Conservation (phyloP, 371 early-diverging fungal genomes). For the Capniomyces stellatus region DNA sequence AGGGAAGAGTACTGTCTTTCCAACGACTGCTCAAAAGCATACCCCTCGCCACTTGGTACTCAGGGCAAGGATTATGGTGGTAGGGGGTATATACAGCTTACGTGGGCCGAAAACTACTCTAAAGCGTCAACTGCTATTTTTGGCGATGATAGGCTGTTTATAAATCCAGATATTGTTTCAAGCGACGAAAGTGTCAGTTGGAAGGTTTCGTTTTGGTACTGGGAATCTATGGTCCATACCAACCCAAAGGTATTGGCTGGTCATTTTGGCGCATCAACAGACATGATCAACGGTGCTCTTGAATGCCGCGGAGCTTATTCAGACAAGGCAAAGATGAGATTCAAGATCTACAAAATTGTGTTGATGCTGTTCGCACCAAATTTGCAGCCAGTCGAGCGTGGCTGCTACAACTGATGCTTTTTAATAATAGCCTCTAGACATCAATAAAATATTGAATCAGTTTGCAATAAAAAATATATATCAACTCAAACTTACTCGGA, state of each 20-base stretch:
- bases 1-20: conserved; percentile 17
- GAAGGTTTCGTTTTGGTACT: conserved; percentile 7
- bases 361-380: conserved; percentile 14
- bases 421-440: too few relatives aligned
- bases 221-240: conserved; percentile 2
- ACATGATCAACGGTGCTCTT: conserved; percentile 11
- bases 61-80: conserved; percentile 2
- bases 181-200: conserved; percentile 1
- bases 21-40: not conserved
- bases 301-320: conserved; percentile 13
- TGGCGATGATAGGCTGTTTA: conserved; percentile 8
- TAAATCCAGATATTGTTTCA: conserved; percentile 4
- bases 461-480: too few relatives aligned
- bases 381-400: conserved; percentile 13
- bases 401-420: conserved; percentile 15
- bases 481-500: too few relatives aligned
- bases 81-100: conserved; percentile 12
- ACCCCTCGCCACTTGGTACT: not conserved
- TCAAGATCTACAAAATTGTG: conserved; percentile 20
- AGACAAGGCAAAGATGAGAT: conserved; percentile 24
- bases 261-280: conserved; percentile 7
- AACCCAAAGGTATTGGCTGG: conserved; percentile 1
- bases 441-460: too few relatives aligned
- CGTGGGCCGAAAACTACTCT: conserved; percentile 10
- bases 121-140: conserved; percentile 4